Evolutionary conservation across 169 alveolate genomes (phyloP), one percentile per base, ranked within the genome.

Genomic region (Plasmodium reichenowi): DNA sequence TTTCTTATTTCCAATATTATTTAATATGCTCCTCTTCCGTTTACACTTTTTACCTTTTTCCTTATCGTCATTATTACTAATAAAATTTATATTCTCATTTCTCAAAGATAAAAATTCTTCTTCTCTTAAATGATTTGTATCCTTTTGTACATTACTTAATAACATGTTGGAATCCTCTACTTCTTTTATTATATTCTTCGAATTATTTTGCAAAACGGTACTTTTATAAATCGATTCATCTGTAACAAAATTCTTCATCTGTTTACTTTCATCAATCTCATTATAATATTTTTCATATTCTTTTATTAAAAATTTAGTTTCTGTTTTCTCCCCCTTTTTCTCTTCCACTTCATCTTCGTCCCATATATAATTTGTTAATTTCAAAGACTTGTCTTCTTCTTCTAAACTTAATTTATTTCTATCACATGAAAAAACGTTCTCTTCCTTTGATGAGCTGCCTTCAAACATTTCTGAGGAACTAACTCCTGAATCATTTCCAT

Each of bases 391-490:
- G n/a, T n/a, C 74, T 1, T 38, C 15, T 8, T 32, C 56, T n/a
- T 32, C 15, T 13, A 7, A 9, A 2, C 43, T 24, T 20, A 60
- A 17, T 20, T 17, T 60, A 1, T 24, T 9, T 17, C 15, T 38
- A 10, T 24, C 26, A n/a, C 3, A 12, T 17, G 17, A 12, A 12
- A 56, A 6, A 66, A 29, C 4, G 12, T 13, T 2, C 3, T 66
- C 22, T 10, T 26, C 15, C 22, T 66, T 66, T 38, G 59, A 29
- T 38, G 15, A 2, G 13, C 15, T 12, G 4, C 58, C 22, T 15
- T 20, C 13, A n/a, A 58, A 72, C 29, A 20, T 59, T 38, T 20
- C 26, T 38, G 47, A 38, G 20, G 70, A 74, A 74, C 62, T 60
- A 12, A 10, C 43, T 17, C 43, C 62, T 47, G 62, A 38, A 13